phyloP scores from a whole-genome alignment of 768 basidiomycete species.

The Hygrocybe punicea region DNA sequence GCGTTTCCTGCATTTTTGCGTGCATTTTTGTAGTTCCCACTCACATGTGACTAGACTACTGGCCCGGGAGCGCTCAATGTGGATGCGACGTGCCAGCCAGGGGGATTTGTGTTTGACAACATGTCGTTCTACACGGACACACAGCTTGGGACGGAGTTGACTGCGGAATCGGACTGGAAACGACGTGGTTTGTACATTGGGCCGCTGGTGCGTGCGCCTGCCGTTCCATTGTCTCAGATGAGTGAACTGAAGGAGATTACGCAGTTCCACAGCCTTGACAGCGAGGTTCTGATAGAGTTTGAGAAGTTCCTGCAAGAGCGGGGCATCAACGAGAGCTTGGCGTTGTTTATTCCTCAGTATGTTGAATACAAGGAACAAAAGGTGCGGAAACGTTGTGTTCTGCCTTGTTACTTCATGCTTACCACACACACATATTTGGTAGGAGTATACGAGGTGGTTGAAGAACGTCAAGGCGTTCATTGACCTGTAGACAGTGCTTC shows the following conservation, averaged over 20 bases:
- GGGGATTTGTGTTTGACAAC: constrained; percentile 82
- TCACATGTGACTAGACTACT: too few relatives aligned
- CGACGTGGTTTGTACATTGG: constrained; percentile 90
- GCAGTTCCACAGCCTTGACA: constrained; percentile 88
- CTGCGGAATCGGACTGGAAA: constrained; percentile 91
- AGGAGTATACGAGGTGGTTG: constrained; percentile 95
- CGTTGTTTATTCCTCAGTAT: constrained; percentile 85
- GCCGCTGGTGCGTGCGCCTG: constrained; percentile 57
- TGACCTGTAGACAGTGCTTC: constrained; percentile 44
- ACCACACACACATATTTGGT: constrained; percentile 8
- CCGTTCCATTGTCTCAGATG: neutral
- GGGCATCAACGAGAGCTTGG: constrained; percentile 78
- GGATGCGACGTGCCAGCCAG: constrained; percentile 77
- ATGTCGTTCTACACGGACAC: constrained; percentile 79
- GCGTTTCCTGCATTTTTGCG: constrained; percentile 4
- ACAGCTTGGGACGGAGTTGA: constrained; percentile 68
- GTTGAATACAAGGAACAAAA: constrained; percentile 90
- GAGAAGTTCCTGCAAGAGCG: constrained; percentile 87
- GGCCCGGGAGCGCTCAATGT: constrained; percentile 68
- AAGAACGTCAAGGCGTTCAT: constrained; percentile 78
- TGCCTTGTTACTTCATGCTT: constrained; percentile 10
- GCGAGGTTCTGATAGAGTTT: constrained; percentile 84
- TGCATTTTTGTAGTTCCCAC: too few relatives aligned
- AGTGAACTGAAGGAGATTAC: neutral
- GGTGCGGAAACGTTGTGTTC: constrained; percentile 30